A percentile compares a stretch with the other conserved stretches of the same genome.
phyloP scores from a whole-genome alignment of 2,329 filamentous ascomycete species.

The Neonectria ditissima region DNA sequence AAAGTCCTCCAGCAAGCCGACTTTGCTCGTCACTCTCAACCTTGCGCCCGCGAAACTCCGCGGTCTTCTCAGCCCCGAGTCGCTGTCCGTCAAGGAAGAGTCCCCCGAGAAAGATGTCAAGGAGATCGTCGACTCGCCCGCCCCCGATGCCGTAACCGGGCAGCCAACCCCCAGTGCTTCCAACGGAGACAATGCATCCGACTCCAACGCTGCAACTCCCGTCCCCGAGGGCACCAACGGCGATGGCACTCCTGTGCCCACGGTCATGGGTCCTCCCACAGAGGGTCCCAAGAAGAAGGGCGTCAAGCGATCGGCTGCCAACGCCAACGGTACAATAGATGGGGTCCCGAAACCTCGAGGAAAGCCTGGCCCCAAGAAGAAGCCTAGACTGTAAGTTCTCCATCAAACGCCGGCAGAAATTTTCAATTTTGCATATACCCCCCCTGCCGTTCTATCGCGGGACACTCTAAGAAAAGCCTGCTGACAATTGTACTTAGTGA shows the following conservation, averaged over 20 bases:
- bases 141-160: slow-evolving; percentile 53
- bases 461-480: slow-evolving; percentile 19
- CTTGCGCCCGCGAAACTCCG: slow-evolving; percentile 64
- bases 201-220: slow-evolving; percentile 71
- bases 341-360: slow-evolving; percentile 76
- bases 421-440: background rate
- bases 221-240: slow-evolving; percentile 62
- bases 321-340: slow-evolving; percentile 72
- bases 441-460: background rate
- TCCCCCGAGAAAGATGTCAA: slow-evolving; percentile 53
- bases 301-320: slow-evolving; percentile 75
- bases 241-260: slow-evolving; percentile 65
- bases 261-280: slow-evolving; percentile 69
- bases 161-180: slow-evolving; percentile 52
- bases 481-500: slow-evolving; percentile 61
- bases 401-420: slow-evolving; percentile 15
- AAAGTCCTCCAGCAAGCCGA: slow-evolving; percentile 53
- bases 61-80: slow-evolving; percentile 58
- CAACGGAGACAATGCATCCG: slow-evolving; percentile 67
- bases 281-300: slow-evolving; percentile 81
- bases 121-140: slow-evolving; percentile 59
- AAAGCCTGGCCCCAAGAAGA: slow-evolving; percentile 97
- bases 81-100: slow-evolving; percentile 56
- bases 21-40: slow-evolving; percentile 64
- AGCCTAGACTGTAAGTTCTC: slow-evolving; percentile 84